phyloP scores from a whole-genome alignment of 345 rosid genomes.

The Salix viminalis region DNA sequence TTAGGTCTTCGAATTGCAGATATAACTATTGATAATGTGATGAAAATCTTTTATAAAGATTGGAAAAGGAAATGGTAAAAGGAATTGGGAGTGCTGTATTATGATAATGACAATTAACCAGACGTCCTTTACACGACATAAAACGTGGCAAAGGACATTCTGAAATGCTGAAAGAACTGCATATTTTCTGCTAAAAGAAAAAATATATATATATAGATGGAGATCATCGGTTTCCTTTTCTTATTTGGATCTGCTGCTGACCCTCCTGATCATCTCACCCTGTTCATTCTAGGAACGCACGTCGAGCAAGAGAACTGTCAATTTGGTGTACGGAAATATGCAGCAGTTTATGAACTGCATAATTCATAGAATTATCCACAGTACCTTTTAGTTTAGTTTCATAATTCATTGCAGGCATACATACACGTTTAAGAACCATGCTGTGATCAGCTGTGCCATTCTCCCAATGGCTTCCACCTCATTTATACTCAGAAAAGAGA shows the following conservation, averaged over 20 bases:
- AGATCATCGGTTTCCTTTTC: neutral
- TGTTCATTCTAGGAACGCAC: neutral
- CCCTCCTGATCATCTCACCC: neutral
- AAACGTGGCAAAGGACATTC: constrained; percentile 24
- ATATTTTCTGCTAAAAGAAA: neutral
- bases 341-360: neutral
- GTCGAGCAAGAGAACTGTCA: neutral
- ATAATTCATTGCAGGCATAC: neutral
- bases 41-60: constrained; percentile 6
- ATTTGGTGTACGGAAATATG: neutral
- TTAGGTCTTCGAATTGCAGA: neutral
- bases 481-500: neutral
- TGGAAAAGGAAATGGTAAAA: neutral
- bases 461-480: neutral
- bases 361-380: neutral
- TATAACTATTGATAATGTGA: neutral
- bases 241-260: neutral
- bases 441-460: neutral
- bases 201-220: too few relatives aligned
- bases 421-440: neutral
- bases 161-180: neutral
- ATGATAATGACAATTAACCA: constrained; percentile 24
- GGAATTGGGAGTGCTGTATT: neutral
- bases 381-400: neutral
- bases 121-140: constrained; percentile 47